A percentile compares a stretch with the other conserved stretches of the same genome.
These are phyloP conservation scores for Pyricularia grisea DNA, from an alignment of 2,329 filamentous ascomycete genomes.

Conservation along the genomic window DNA sequence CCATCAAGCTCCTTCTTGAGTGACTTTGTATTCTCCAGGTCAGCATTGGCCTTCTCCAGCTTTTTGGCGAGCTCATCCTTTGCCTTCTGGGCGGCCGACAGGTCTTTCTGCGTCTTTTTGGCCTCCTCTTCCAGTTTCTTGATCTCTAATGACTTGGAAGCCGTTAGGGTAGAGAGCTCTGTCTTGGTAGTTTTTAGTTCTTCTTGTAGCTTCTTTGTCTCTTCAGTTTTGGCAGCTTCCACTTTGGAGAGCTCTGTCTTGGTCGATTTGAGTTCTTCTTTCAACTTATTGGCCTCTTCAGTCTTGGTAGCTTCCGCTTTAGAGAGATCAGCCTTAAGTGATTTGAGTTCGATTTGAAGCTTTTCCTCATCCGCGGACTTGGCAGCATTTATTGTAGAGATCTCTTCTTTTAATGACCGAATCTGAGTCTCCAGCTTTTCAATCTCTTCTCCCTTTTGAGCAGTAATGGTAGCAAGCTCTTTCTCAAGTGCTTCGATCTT, in stretches of 20 bases:
- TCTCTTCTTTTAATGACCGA: conserved; percentile 56
- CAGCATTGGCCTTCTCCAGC: conserved; percentile 57
- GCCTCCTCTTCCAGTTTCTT: neutral
- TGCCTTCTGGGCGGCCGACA: conserved; percentile 53
- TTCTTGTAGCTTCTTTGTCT: conserved; percentile 58
- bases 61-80: conserved; percentile 56
- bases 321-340: conserved; percentile 44
- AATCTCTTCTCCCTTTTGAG: conserved; percentile 55
- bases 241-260: conserved; percentile 39
- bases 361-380: neutral
- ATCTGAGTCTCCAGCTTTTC: conserved; percentile 62
- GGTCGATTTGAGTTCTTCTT: neutral
- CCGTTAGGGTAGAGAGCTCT: conserved; percentile 45
- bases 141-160: neutral
- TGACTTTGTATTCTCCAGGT: conserved; percentile 40
- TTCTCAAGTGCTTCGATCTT: conserved; percentile 24
- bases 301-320: conserved; percentile 12
- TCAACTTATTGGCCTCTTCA: neutral
- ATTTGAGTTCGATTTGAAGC: neutral
- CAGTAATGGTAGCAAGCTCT: conserved; percentile 47
- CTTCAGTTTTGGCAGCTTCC: conserved; percentile 59
- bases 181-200: conserved; percentile 22
- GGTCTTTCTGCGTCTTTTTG: conserved; percentile 41
- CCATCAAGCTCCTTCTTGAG: conserved; percentile 41
- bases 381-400: conserved; percentile 32